Percentiles rank a stretch among this genome's conserved stretches.
Conservation (phyloP, 2,329 filamentous ascomycete genomes). For the Colletotrichum falcatum region DNA sequence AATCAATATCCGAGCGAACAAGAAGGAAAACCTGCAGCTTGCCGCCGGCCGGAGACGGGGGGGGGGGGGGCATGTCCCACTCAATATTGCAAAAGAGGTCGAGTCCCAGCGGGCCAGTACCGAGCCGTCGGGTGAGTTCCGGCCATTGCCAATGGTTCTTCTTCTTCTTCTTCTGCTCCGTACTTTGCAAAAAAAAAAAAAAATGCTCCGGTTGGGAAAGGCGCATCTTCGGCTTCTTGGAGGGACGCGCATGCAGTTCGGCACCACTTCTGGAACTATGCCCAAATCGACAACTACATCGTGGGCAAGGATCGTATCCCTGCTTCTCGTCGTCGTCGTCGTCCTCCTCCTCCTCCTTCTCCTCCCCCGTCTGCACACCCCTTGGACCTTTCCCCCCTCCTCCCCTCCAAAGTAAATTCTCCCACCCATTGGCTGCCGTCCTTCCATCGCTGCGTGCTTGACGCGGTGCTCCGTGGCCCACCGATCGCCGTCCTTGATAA, state of each 20-base stretch:
- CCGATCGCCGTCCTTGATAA: constrained; percentile 39
- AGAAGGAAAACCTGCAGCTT: constrained; percentile 25
- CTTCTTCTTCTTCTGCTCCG: background rate
- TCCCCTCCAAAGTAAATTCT: constrained; percentile 20
- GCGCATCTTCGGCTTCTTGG: constrained; percentile 13
- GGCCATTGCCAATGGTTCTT: constrained; percentile 4
- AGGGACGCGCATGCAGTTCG: constrained; percentile 25
- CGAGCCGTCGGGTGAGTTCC: constrained; percentile 39
- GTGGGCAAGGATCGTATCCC: constrained; percentile 17
- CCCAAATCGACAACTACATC: constrained; percentile 40
- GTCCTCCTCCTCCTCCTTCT: background rate
- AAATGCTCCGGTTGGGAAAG: constrained; percentile 7
- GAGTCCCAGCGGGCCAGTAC: constrained; percentile 17
- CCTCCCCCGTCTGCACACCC: background rate
- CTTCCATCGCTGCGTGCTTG: constrained; percentile 12
- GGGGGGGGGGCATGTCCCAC: no score
- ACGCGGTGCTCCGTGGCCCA: constrained; percentile 20
- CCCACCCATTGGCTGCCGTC: constrained; percentile 1
- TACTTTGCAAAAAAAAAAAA: no score
- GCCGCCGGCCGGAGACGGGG: background rate
- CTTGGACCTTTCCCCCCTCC: constrained; percentile 4
- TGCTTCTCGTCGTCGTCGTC: background rate
- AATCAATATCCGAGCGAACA: constrained; percentile 18
- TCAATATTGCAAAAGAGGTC: constrained; percentile 1
- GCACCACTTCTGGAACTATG: constrained; percentile 20